A percentile compares a stretch with the other conserved stretches of the same genome.
phyloP scores from a whole-genome alignment of 805 yeast species.

The Ogataea trehaloabstinens region DNA sequence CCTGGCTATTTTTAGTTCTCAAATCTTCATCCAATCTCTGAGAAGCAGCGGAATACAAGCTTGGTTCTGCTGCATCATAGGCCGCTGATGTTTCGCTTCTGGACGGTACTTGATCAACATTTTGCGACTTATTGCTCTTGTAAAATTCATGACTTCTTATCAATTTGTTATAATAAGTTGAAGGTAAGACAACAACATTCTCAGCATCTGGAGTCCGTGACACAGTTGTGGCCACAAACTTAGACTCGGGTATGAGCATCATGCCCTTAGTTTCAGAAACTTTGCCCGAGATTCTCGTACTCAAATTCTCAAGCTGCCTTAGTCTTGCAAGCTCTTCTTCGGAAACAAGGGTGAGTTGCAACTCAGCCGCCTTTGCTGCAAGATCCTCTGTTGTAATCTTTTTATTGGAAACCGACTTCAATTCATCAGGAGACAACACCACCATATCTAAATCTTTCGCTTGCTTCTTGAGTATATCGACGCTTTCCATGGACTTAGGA shows the following conservation, averaged over 20 bases:
- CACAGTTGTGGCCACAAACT: slow-evolving; percentile 62
- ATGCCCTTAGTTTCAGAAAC: slow-evolving; percentile 47
- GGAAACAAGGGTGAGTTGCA: slow-evolving; percentile 37
- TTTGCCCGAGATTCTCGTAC: slow-evolving; percentile 28
- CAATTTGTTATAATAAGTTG: slow-evolving; percentile 59
- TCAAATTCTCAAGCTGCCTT: slow-evolving; percentile 12
- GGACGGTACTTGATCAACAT: slow-evolving; percentile 5
- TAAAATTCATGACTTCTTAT: slow-evolving; percentile 40
- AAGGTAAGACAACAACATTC: slow-evolving; percentile 62
- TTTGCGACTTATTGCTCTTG: slow-evolving; percentile 16
- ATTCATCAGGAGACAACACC: neutral
- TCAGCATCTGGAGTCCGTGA: slow-evolving; percentile 51
- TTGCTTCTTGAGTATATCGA: slow-evolving; percentile 25
- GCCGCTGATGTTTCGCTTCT: slow-evolving; percentile 5
- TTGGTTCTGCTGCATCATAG: slow-evolving; percentile 15
- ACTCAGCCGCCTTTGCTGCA: slow-evolving; percentile 38
- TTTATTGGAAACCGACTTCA: slow-evolving; percentile 6
- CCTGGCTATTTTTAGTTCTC: slow-evolving; percentile 5
- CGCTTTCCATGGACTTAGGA: neutral
- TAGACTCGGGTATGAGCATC: slow-evolving; percentile 55
- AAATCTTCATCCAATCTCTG: slow-evolving; percentile 26
- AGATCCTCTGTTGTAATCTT: slow-evolving; percentile 32
- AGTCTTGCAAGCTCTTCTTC: slow-evolving; percentile 23
- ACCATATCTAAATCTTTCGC: neutral
- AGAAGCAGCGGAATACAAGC: slow-evolving; percentile 11